These are phyloP conservation scores for Astrephomene gubernaculifera DNA, from an alignment of 139 green algal species.

Conservation along the genomic window DNA sequence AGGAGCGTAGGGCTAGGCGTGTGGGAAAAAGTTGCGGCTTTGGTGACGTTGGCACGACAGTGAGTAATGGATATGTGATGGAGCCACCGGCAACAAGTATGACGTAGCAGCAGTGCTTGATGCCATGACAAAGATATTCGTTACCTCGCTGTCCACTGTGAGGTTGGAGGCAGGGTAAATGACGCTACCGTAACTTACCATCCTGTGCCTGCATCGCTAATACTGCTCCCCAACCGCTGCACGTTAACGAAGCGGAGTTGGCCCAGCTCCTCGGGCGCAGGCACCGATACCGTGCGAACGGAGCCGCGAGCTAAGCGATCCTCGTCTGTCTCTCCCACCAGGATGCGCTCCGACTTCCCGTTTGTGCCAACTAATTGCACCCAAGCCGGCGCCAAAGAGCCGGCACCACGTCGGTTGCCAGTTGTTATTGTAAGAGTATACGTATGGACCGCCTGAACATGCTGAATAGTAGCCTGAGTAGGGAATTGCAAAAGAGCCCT, in stretches of 20 bases:
- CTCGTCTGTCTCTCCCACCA: slow-evolving; percentile 64
- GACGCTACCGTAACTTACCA: slow-evolving; percentile 66
- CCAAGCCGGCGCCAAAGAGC: slow-evolving; percentile 60
- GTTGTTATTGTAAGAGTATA: slow-evolving; percentile 69
- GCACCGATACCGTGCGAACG: slow-evolving; percentile 64
- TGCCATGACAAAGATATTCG: too few species aligned
- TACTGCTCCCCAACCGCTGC: slow-evolving; percentile 47
- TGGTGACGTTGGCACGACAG: too few species aligned
- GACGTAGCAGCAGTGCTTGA: too few species aligned
- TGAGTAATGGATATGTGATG: too few species aligned
- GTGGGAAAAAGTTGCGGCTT: too few species aligned
- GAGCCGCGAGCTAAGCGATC: slow-evolving; percentile 70
- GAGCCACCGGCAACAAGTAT: too few species aligned
- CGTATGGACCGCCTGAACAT: slow-evolving; percentile 1
- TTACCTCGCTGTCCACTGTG: too few species aligned
- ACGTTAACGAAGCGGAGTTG: slow-evolving; percentile 68
- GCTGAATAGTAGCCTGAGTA: slow-evolving; percentile 16
- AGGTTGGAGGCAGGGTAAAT: too few species aligned
- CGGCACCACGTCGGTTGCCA: slow-evolving; percentile 86
- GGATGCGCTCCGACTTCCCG: slow-evolving; percentile 53
- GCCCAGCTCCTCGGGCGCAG: slow-evolving; percentile 57
- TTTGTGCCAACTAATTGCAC: slow-evolving; percentile 70
- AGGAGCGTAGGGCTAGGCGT: too few species aligned
- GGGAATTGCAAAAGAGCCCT: slow-evolving; percentile 36
- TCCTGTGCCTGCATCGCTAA: slow-evolving; percentile 60